Conservation (phyloP, 768 basidiomycete genomes). For the Amanita inopinata region DNA sequence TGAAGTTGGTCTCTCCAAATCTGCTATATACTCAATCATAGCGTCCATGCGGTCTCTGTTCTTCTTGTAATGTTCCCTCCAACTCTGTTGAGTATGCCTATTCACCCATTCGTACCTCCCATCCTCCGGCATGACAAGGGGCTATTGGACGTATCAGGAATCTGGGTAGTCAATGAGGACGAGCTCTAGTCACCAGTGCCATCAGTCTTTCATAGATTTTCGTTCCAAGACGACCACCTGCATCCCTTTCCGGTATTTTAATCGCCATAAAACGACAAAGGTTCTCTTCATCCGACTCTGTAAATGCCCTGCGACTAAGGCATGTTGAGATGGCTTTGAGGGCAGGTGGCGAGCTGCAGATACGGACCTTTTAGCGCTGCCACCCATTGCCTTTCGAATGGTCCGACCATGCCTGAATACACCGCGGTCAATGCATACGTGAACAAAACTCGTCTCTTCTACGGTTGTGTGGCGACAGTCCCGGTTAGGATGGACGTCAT, state of each 20-base stretch:
- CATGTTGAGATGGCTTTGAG: not conserved
- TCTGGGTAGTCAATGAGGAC: too few species aligned
- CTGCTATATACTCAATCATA: constrained; percentile 22
- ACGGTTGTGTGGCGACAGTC: constrained; percentile 14
- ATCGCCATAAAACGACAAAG: constrained; percentile 28
- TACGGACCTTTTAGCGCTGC: constrained; percentile 10
- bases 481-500: constrained; percentile 12
- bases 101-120: constrained; percentile 29
- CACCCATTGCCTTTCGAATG: constrained; percentile 21
- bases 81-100: constrained; percentile 36
- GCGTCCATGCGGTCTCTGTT: constrained; percentile 22
- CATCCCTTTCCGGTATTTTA: constrained; percentile 21
- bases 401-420: constrained; percentile 14
- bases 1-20: constrained; percentile 15
- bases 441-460: constrained; percentile 20
- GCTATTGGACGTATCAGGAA: too few species aligned
- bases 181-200: constrained; percentile 15
- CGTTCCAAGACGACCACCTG: constrained; percentile 31
- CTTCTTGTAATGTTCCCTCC: constrained; percentile 39
- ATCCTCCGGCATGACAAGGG: constrained; percentile 13
- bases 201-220: constrained; percentile 25
- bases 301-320: constrained; percentile 22
- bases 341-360: not conserved
- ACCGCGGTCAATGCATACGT: constrained; percentile 15
- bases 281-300: constrained; percentile 27